Percentiles rank a stretch among this genome's conserved stretches.
phyloP scores from a whole-genome alignment of 2,329 filamentous ascomycete genomes.

The Cladobotryum mycophilum region DNA sequence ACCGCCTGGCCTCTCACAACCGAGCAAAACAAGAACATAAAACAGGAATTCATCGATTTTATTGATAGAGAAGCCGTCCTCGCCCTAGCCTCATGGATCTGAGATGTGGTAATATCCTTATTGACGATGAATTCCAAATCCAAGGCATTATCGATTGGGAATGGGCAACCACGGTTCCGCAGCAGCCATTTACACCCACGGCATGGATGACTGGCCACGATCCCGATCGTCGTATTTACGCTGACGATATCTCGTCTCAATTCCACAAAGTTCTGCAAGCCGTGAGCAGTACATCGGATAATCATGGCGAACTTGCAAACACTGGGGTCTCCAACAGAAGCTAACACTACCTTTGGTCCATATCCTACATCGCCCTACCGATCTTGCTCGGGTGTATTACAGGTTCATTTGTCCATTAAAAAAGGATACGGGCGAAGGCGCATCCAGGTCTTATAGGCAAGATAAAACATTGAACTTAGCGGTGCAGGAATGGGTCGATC shows the following conservation, averaged over 20 bases:
- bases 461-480: no score
- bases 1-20: constrained; percentile 4
- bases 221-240: neutral
- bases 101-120: constrained; percentile 19
- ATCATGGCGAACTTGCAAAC: constrained; percentile 4
- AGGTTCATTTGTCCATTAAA: no score
- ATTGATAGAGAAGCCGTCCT: constrained; percentile 12
- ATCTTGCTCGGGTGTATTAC: constrained; percentile 15
- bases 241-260: neutral
- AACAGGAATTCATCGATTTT: constrained; percentile 10
- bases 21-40: constrained; percentile 5
- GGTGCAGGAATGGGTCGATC: no score
- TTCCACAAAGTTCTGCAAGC: constrained; percentile 12
- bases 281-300: constrained; percentile 5
- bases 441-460: no score
- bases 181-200: constrained; percentile 13
- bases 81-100: constrained; percentile 17
- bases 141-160: constrained; percentile 24
- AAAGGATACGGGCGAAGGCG: no score
- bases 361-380: constrained; percentile 10
- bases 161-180: constrained; percentile 16
- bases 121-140: constrained; percentile 18
- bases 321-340: neutral
- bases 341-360: constrained; percentile 12
- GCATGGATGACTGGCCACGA: constrained; percentile 17